Evolutionary conservation across 441 rosid species (phyloP), one percentile per base, ranked within the genome.

Genomic region (Pelargonium cotyledonis): DNA sequence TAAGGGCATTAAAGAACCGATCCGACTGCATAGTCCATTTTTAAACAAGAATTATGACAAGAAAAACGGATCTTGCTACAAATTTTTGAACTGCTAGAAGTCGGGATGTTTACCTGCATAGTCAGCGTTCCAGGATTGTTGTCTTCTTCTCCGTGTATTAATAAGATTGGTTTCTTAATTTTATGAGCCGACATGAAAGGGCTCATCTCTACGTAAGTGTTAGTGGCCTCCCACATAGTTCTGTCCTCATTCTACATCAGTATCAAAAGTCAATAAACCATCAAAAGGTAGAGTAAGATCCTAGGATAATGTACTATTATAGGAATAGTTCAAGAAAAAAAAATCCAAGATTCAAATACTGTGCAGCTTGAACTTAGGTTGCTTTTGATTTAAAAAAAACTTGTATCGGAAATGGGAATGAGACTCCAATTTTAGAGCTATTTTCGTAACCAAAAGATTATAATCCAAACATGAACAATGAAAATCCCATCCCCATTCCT

Each of bases 131-230:
- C 98, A 8, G 98, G 66, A 81, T 94, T 94, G 65, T 89, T 89
- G 74, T 94, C 98, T 85, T 94, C 97, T 85, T 94, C 97, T 70
- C 99, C 99, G 60, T 94, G 97, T 63, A 94, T 81, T 74, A 94
- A 96, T 79, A 94, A 82, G 84, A 91, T 91, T 43, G 99, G 97
- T 80, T 84, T 94, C 84, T 88, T 94, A 78, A 91, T 88, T 83
- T 85, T 94, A 81, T 94, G 82, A 16, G 99, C 97, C 8, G 95
- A 82, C 89, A 94, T 87, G 83, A 89, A 94, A 9, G 99, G 99
- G 72, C 99, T 94, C 99, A 94, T 91, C 80, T 88, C 95, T 65
- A 94, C 89, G 11, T 91, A 94, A 6, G 83, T 85, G 68, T 23
- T 75, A 19, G 95, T 84, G 62, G 99, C 97, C 79, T 91, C 97